A percentile compares a stretch with the other conserved stretches of the same genome.
Evolutionary conservation across 768 basidiomycete species (phyloP).

Genomic region (Termitomyces sp.): DNA sequence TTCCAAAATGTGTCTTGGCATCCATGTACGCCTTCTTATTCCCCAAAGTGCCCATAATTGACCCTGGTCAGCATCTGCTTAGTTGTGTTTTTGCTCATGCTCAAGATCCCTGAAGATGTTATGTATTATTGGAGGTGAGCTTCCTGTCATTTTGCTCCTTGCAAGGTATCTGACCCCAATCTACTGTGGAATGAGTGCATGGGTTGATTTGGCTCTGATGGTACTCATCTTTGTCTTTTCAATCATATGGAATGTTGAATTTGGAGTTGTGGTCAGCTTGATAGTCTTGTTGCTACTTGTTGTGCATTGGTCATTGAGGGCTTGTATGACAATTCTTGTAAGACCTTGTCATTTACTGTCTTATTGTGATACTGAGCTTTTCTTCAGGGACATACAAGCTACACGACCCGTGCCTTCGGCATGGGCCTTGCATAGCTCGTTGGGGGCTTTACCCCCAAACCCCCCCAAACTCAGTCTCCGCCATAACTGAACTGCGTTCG

Average conservation of each 20-base stretch:
- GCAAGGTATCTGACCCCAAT: neutral
- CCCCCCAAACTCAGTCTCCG: too few relatives aligned
- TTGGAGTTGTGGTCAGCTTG: slow-evolving; percentile 85
- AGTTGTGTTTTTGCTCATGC: slow-evolving; percentile 78
- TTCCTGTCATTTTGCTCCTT: neutral
- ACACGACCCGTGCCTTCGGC: too few relatives aligned
- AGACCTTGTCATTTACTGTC: slow-evolving; percentile 15
- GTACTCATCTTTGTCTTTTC: slow-evolving; percentile 82
- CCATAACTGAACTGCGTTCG: too few relatives aligned
- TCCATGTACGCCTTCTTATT: slow-evolving; percentile 54
- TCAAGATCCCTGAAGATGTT: slow-evolving; percentile 85
- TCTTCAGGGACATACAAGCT: slow-evolving; percentile 65
- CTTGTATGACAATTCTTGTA: slow-evolving; percentile 88
- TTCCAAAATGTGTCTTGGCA: slow-evolving; percentile 90
- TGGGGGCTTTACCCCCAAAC: too few relatives aligned
- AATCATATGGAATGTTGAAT: slow-evolving; percentile 87
- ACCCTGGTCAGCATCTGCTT: slow-evolving; percentile 58
- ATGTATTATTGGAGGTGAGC: slow-evolving; percentile 76
- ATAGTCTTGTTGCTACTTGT: slow-evolving; percentile 86
- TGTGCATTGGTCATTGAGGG: slow-evolving; percentile 81
- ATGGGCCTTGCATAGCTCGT: too few relatives aligned
- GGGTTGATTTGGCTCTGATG: slow-evolving; percentile 87
- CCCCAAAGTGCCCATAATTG: neutral
- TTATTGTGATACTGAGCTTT: neutral
- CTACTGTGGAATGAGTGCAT: slow-evolving; percentile 71